Base-by-base conservation (phyloP, 2,329 filamentous ascomycete species). In the Pseudogymnoascus sp. region DNA sequence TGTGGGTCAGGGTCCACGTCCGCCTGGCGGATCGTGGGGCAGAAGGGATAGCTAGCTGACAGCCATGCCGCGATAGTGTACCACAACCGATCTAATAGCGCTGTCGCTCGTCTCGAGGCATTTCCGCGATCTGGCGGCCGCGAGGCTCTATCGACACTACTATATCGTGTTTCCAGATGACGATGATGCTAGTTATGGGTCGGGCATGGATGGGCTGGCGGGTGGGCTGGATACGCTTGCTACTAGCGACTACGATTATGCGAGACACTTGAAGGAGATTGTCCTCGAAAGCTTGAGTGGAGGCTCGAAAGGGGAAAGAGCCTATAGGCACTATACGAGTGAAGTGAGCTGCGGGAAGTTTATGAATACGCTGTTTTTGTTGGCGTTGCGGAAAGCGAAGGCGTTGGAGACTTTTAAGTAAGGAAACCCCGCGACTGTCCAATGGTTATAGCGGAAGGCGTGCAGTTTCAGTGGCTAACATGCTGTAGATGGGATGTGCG, bases 191-290 rank as follows among this genome's bases (percentile, higher is more conserved):
- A 71, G 71, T 38, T 80, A 77, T 66, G 81, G 83, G 57, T 78
- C 75, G 0, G 76, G 78, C n/a, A 79, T 83, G 57, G 82, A 85
- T 65, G 76, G 78, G 4, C 76, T 87, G 35, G 81, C 83, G 1
- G 77, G 77, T 20, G 80, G 82, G 3, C 76, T 87, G 57, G 80
- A 86, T 61, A 86, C 84, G 3, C 80, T 87, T 60, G 81, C 79
- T 30, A 82, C 82, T 0, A 86, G 83, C 74, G 78, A 85, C 30
- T 85, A 86, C 72, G 76, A 86, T 71, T 86, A 87, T 72, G 82
- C 81, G 25, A 73, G 78, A 64, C 79, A 85, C 67, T 72, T 87
- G 30, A 77, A 77, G 63, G 78, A 82, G 61, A 73, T 87, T 37
- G 77, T 75, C 33, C 75, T 87, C 63, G 82, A 85, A 64, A 82